Percentiles rank a stretch among this genome's conserved stretches.
phyloP scores from a whole-genome alignment of 495 filamentous ascomycete species.

The Cairneyella variabilis region DNA sequence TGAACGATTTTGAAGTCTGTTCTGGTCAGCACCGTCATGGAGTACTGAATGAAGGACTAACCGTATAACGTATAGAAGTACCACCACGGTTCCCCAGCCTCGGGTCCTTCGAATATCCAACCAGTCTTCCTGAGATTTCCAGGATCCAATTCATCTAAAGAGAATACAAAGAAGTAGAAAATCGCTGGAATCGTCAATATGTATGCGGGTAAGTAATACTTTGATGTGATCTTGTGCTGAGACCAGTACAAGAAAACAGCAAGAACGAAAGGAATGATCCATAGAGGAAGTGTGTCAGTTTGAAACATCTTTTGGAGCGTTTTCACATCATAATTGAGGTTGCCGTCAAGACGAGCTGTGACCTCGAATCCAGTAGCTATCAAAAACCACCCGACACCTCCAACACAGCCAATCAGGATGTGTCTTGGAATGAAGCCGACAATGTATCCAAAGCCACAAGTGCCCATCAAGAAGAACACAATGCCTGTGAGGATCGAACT shows the following conservation, averaged over 20 bases:
- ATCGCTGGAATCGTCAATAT: constrained; percentile 74
- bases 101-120: constrained; percentile 88
- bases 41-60: constrained; percentile 35
- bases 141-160: constrained; percentile 59
- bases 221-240: constrained; percentile 71
- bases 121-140: constrained; percentile 61
- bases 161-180: constrained; percentile 78
- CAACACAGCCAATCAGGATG: constrained; percentile 96
- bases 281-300: constrained; percentile 70
- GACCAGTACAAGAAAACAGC: constrained; percentile 70
- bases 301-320: constrained; percentile 70
- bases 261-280: constrained; percentile 74
- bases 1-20: constrained; percentile 70
- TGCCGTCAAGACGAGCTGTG: constrained; percentile 81
- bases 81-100: constrained; percentile 86
- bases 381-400: constrained; percentile 96
- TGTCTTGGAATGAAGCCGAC: constrained; percentile 96
- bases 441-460: constrained; percentile 78
- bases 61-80: constrained; percentile 94
- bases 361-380: constrained; percentile 90
- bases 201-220: constrained; percentile 81
- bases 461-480: constrained; percentile 88
- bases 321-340: constrained; percentile 71
- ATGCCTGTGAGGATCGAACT: constrained; percentile 87
- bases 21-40: constrained; percentile 10